A percentile compares a stretch with the other conserved stretches of the same genome.
Evolutionary conservation across 495 filamentous ascomycete genomes (phyloP).

Genomic region (Penicillium samsonianum): DNA sequence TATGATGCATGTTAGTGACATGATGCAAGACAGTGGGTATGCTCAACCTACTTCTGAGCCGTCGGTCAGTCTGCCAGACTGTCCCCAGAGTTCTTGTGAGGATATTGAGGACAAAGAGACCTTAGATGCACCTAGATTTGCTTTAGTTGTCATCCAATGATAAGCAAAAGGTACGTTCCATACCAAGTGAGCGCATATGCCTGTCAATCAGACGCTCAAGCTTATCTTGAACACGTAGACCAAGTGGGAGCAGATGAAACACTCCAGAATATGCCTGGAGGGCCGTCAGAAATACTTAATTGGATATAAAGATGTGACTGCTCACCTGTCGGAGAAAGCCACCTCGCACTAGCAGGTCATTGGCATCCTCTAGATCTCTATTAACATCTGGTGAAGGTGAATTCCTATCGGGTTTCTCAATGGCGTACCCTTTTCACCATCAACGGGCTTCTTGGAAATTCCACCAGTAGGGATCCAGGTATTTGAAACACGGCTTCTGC

Average conservation of each 20-base stretch:
- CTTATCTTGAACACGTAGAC: slow-evolving; percentile 85
- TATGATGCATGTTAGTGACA: slow-evolving; percentile 29
- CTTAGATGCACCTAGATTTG: slow-evolving; percentile 71
- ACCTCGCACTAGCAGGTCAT: slow-evolving; percentile 72
- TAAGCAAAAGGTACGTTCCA: slow-evolving; percentile 6
- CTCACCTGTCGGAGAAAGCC: slow-evolving; percentile 78
- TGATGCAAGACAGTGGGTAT: not conserved
- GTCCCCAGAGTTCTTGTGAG: slow-evolving; percentile 79
- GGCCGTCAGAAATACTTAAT: slow-evolving; percentile 1
- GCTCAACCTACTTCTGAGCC: slow-evolving; percentile 59
- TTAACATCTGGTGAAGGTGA: slow-evolving; percentile 18
- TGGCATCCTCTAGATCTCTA: slow-evolving; percentile 56
- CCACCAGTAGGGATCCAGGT: slow-evolving; percentile 79
- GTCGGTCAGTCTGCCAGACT: slow-evolving; percentile 60
- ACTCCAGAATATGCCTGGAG: slow-evolving; percentile 78
- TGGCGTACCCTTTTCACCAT: slow-evolving; percentile 43
- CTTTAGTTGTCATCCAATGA: slow-evolving; percentile 22
- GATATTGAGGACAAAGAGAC: slow-evolving; percentile 87
- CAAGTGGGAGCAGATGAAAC: slow-evolving; percentile 92
- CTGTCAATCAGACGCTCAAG: slow-evolving; percentile 82
- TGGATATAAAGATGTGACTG: not conserved
- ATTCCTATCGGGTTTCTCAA: not conserved
- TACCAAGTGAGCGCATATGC: slow-evolving; percentile 80
- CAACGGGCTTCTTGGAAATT: slow-evolving; percentile 56
- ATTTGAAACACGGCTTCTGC: slow-evolving; percentile 63